Conservation (phyloP, 495 filamentous ascomycete genomes). For the Penicillium verhagenii region DNA sequence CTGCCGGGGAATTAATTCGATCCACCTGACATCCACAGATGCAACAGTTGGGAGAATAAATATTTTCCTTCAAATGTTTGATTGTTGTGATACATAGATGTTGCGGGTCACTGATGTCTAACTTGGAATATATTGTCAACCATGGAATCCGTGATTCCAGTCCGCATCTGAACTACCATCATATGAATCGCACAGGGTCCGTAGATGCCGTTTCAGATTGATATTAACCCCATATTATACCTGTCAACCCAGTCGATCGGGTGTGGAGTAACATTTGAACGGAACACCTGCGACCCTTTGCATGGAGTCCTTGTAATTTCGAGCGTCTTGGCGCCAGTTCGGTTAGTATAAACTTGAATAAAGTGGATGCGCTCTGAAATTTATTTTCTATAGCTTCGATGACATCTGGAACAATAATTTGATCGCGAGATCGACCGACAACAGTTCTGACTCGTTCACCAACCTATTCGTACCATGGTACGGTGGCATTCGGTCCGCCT, state of each 20-base stretch:
- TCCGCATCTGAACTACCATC: slow-evolving; percentile 9
- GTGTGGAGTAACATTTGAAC: neutral
- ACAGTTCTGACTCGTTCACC: slow-evolving; percentile 1
- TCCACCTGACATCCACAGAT: too few relatives aligned
- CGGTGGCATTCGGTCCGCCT: neutral
- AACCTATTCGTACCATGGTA: slow-evolving; percentile 10
- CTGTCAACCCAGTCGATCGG: neutral
- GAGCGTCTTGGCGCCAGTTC: neutral
- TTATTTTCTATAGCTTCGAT: neutral
- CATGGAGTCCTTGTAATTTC: slow-evolving; percentile 1
- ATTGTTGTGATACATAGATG: neutral
- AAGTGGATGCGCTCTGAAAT: neutral
- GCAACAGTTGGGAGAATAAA: neutral
- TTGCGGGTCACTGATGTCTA: neutral
- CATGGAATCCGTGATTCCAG: neutral
- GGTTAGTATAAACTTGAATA: neutral
- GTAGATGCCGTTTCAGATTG: slow-evolving; percentile 15
- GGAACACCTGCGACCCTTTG: neutral
- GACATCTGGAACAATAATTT: neutral
- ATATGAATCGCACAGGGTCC: neutral
- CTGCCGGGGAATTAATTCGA: neutral
- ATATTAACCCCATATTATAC: neutral
- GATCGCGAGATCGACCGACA: slow-evolving; percentile 4
- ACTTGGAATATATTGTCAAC: neutral
- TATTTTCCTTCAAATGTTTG: neutral